phyloP scores from a whole-genome alignment of 2,329 filamentous ascomycete genomes.

The Claviceps quebecensis region DNA sequence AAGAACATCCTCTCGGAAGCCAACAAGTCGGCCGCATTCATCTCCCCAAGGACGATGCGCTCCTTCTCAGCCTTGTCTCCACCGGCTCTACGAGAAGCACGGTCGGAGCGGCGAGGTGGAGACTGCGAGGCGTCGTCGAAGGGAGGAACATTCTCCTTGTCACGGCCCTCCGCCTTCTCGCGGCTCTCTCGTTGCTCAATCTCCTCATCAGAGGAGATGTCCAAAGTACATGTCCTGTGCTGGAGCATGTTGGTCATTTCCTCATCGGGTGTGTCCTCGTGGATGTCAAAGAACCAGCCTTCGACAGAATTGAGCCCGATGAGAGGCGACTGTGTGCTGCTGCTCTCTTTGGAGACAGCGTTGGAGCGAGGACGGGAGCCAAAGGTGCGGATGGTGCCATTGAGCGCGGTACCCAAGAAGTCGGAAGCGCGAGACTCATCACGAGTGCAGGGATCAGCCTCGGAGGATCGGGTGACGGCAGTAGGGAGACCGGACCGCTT shows the following conservation, averaged over 20 bases:
- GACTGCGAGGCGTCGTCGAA: constrained; percentile 49
- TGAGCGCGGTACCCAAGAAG: constrained; percentile 72
- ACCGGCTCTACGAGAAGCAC: constrained; percentile 11
- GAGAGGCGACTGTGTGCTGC: constrained; percentile 15
- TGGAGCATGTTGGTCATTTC: constrained; percentile 87
- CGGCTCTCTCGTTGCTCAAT: constrained; percentile 37
- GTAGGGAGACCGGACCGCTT: constrained; percentile 57
- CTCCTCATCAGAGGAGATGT: constrained; percentile 83
- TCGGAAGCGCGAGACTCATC: constrained; percentile 51
- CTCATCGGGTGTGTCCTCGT: constrained; percentile 82
- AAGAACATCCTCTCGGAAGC: constrained; percentile 30
- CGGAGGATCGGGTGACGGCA: constrained; percentile 58
- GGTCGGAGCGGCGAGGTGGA: constrained; percentile 18
- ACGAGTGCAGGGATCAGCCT: constrained; percentile 29
- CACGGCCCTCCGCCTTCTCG: constrained; percentile 45
- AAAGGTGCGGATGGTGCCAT: constrained; percentile 56
- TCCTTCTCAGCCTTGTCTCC: constrained; percentile 51
- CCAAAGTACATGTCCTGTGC: constrained; percentile 73
- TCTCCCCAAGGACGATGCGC: constrained; percentile 51
- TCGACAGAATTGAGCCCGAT: constrained; percentile 39
- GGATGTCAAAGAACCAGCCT: constrained; percentile 84
- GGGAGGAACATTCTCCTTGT: constrained; percentile 92
- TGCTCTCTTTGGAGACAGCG: constrained; percentile 16
- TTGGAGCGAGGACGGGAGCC: constrained; percentile 26
- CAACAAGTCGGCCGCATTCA: constrained; percentile 55